phyloP scores from a whole-genome alignment of 345 rosid species.

The Cardamine occulta region DNA sequence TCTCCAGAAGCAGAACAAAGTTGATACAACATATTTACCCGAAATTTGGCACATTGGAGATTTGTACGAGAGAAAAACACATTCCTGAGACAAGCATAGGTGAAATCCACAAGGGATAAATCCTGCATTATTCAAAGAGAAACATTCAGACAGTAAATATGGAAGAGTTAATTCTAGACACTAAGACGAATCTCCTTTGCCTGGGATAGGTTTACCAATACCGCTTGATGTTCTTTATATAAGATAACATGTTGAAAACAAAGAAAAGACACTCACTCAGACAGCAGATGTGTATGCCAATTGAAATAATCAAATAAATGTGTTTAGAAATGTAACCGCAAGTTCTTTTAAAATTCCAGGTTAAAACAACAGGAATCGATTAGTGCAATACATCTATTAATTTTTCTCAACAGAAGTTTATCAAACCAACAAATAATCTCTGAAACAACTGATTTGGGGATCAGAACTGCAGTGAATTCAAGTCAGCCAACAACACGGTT shows the following conservation, averaged over 20 bases:
- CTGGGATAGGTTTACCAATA: background rate
- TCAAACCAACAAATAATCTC: background rate
- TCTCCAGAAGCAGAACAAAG: conserved; percentile 1
- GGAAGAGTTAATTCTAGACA: background rate
- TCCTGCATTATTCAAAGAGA: conserved; percentile 57
- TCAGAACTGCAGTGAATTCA: background rate
- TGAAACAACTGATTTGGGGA: conserved; percentile 4
- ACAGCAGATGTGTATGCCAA: background rate
- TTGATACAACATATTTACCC: conserved; percentile 52
- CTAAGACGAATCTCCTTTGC: background rate
- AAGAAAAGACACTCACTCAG: background rate
- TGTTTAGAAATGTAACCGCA: background rate
- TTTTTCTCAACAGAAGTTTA: background rate
- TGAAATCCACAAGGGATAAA: conserved; percentile 81
- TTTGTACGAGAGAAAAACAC: conserved; percentile 93
- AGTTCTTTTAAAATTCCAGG: background rate
- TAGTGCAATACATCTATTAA: background rate
- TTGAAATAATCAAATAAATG: background rate
- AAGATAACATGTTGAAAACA: background rate
- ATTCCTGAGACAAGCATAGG: conserved; percentile 81
- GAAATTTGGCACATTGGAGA: conserved; percentile 83
- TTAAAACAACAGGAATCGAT: background rate
- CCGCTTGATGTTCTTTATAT: background rate
- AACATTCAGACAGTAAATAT: conserved; percentile 16
- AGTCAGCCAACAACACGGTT: background rate